phyloP scores from a whole-genome alignment of 1,284 basidiomycete species.

The Butyriboletus appendiculatus region DNA sequence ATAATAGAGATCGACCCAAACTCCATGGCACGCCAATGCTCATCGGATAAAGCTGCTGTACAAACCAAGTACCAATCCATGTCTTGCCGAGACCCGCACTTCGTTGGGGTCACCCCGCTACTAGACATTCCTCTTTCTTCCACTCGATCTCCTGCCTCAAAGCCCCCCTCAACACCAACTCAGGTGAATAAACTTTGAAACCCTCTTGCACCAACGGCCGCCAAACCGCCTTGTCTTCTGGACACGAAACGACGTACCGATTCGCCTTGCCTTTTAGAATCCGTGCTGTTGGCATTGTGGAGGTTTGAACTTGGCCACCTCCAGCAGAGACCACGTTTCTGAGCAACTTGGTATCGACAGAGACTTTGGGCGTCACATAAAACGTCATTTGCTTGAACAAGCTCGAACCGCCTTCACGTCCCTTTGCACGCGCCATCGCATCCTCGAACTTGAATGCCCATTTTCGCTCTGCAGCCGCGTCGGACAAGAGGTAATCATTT shows the following conservation, averaged over 20 bases:
- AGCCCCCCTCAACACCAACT: conserved; percentile 63
- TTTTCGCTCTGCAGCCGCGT: conserved; percentile 62
- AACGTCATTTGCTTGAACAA: conserved; percentile 68
- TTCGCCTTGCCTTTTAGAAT: conserved; percentile 50
- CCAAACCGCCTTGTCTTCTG: conserved; percentile 63
- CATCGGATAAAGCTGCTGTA: not conserved
- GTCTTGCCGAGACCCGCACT: too few species aligned
- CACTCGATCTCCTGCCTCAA: conserved; percentile 68
- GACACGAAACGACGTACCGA: conserved; percentile 63
- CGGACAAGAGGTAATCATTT: conserved; percentile 55
- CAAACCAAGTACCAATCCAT: not conserved
- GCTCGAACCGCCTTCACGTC: conserved; percentile 42
- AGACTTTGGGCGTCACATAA: conserved; percentile 67
- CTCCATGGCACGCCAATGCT: not conserved
- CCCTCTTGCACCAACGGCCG: conserved; percentile 51
- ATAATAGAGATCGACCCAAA: not conserved
- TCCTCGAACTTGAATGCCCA: conserved; percentile 62
- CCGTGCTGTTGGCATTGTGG: conserved; percentile 51
- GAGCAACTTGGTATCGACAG: conserved; percentile 56
- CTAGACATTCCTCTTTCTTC: conserved; percentile 42
- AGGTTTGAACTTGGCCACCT: conserved; percentile 66
- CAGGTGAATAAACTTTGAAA: conserved; percentile 62
- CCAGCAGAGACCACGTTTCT: conserved; percentile 64
- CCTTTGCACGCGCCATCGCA: conserved; percentile 57
- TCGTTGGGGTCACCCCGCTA: conserved; percentile 10